Conservation (phyloP, 371 early-diverging fungal genomes). For the Mucor circinelloides region DNA sequence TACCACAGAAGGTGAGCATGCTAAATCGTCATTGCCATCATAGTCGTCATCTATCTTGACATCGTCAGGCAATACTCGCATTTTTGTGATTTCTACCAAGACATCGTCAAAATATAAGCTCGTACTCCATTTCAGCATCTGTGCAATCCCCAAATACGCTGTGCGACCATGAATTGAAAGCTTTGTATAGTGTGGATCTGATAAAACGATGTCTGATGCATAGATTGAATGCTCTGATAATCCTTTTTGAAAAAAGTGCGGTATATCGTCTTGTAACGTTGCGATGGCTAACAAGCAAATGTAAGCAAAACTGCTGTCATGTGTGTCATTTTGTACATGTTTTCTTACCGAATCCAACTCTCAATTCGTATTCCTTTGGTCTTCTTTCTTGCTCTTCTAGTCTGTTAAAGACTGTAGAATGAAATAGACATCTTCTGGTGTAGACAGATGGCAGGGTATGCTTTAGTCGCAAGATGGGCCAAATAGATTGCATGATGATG, state of each 20-base stretch:
- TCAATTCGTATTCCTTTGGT: slow-evolving; percentile 45
- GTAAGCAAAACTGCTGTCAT: not conserved
- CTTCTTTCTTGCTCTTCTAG: not conserved
- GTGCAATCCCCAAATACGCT: slow-evolving; percentile 50
- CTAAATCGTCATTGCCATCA: not conserved
- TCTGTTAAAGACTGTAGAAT: not conserved
- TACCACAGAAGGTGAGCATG: not conserved
- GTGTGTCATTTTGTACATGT: not conserved
- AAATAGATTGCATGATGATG: not conserved
- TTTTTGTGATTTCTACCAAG: slow-evolving; percentile 33
- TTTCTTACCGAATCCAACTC: slow-evolving; percentile 36
- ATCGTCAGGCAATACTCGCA: slow-evolving; percentile 40
- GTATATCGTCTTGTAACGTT: slow-evolving; percentile 48
- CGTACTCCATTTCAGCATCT: slow-evolving; percentile 57
- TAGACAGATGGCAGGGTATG: not conserved
- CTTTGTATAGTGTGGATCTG: slow-evolving; percentile 59
- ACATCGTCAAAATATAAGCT: slow-evolving; percentile 52
- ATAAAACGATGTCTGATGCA: slow-evolving; percentile 45
- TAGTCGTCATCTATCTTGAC: slow-evolving; percentile 11
- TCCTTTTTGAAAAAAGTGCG: slow-evolving; percentile 48
- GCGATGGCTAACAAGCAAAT: slow-evolving; percentile 41
- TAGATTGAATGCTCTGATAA: slow-evolving; percentile 49
- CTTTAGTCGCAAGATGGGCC: not conserved
- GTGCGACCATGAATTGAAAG: slow-evolving; percentile 51
- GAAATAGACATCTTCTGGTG: not conserved